Evolutionary conservation across 768 basidiomycete species (phyloP), one percentile per base, ranked within the genome.

Genomic region (Sutorius australiensis): DNA sequence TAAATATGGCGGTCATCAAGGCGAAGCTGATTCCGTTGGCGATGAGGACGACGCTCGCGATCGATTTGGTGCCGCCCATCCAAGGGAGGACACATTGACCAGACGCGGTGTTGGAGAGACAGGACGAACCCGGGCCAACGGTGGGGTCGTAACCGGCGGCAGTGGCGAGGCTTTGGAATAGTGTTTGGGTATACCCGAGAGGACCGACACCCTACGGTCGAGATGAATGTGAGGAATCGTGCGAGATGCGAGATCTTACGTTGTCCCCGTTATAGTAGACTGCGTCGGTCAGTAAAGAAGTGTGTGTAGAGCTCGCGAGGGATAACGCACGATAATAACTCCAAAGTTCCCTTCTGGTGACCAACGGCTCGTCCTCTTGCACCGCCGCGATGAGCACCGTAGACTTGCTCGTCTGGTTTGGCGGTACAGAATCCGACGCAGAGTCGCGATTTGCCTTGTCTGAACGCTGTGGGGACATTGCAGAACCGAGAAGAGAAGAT

Each of bases 251-350:
- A 12, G 13, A 16, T 4, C 77, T n/a, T 58, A 87, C 86, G 67
- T 88, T 89, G 57, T 89, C 82, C 48, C 88, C 89, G 53, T 90
- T 92, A 69, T 84, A 87, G 62, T 90, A 90, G 52, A 90, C 89
- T 91, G 48, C 42, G 19, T 31, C 2, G 10, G 34, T 49, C 27
- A 43, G 46, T 40, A 54, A 43, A 53, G 10, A 21, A 12, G 16
- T 8, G 31, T 8, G 31, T 32, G 21, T 31, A 45, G 6, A 11
- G 16, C 6, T 14, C 11, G 27, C 5, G 21, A 37, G 12, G 2
- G 6, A 34, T 0, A 17, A 51, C 64, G 43, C 32, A 88, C 87
- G 56, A 65, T 90, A 90, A 62, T 90, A 92, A 48, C 81, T 82
- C 89, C 89, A 92, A 8, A 92, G 71, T 63, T 92, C 89, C 62